Evolutionary conservation across 257 asterid genomes (phyloP), one percentile per base, ranked within the genome.

Genomic region (Pogostemon cablin): DNA sequence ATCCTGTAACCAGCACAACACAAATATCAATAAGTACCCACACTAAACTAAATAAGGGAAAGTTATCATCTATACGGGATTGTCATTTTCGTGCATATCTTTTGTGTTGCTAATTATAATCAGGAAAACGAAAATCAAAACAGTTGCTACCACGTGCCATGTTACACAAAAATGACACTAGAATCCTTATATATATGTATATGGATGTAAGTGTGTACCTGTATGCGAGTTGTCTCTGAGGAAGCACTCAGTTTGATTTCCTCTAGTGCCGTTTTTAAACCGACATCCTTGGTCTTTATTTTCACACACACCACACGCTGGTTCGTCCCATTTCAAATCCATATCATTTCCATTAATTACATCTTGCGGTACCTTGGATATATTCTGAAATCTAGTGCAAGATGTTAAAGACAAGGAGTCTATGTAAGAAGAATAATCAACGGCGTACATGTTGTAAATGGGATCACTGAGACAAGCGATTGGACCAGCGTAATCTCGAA

Each of bases 281-380:
- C 65, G 20, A 15, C 75, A 70, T 15, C 40, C 4, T 50, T 48
- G 72, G 1, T 68, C 79, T 42, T 25, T 7, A 8, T 43, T 25
- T 78, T 87, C 87, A 56, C 90, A 89, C 5, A n/a, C 5, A 20
- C 83, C 78, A 67, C 92, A 86, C 1, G 25, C 67, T 34, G 93
- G 90, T 12, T 71, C 12, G 3, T 78, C 71, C 96, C 95, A 90
- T 32, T 34, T 49, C 62, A 90, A 67, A 17, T 1, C 1, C 1
- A 69, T 3, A n/a, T 61, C 53, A 10, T 65, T 20, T 10, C 2
- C 2, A 1, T 5, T 0, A 7, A 47, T 12, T 0, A 67, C 20
- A 1, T 6, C 2, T 4, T 3, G 0, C 6, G 83, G 80, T 77
- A 82, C 81, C 17, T 54, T 43, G 2, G 82, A 77, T 49, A 83